Evolutionary conservation across 2,329 filamentous ascomycete species (phyloP).

Genomic region (Arthroderma sp.): DNA sequence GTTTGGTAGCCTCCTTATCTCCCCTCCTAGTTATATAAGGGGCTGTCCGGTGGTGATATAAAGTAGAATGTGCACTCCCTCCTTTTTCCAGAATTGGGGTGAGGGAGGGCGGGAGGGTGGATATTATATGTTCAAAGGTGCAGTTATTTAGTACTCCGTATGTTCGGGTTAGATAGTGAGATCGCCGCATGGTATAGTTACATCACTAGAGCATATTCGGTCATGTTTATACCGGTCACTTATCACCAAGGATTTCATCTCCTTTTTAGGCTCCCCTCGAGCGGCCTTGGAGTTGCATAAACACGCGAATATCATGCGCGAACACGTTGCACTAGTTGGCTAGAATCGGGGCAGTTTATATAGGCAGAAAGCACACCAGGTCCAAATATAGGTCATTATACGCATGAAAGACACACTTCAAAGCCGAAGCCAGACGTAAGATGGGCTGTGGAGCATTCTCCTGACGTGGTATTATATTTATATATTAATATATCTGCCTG

Average conservation of each 20-base stretch:
- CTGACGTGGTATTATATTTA: not conserved
- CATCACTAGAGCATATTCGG: not conserved
- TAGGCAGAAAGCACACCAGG: not conserved
- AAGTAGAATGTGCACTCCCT: too few relatives aligned
- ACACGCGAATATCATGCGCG: not conserved
- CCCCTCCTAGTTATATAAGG: not conserved
- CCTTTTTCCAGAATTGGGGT: too few relatives aligned
- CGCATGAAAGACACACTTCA: too few relatives aligned
- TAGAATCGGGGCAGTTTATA: not conserved
- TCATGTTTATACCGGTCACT: not conserved
- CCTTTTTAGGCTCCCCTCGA: not conserved
- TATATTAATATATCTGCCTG: not conserved
- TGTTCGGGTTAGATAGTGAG: not conserved
- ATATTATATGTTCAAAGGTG: too few relatives aligned
- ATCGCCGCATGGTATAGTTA: not conserved
- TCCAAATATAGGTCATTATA: not conserved
- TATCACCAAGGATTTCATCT: not conserved
- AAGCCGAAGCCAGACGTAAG: not conserved
- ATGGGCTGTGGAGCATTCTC: not conserved
- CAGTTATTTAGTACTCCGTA: too few relatives aligned
- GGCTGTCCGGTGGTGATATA: not conserved
- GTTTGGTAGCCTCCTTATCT: too few relatives aligned
- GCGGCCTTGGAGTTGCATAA: not conserved
- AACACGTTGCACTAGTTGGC: not conserved
- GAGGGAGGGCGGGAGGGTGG: too few relatives aligned